Base-by-base conservation (phyloP, 768 basidiomycete genomes). In the Rhodocollybia butyracea region DNA sequence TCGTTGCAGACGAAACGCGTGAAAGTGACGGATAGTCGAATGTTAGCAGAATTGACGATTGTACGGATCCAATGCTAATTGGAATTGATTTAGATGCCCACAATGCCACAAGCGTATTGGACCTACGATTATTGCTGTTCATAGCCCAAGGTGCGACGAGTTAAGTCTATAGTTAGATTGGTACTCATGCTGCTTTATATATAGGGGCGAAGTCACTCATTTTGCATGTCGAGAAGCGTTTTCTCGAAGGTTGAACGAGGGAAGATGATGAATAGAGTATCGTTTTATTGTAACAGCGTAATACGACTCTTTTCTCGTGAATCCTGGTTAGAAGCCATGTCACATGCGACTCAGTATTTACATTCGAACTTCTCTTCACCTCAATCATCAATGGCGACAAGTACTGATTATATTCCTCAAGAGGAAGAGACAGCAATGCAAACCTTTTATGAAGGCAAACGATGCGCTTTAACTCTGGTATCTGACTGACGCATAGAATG, bases 41-140 rank as follows among this genome's bases (percentile, higher is more conserved):
- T 98, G 95, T 97, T 62, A 59, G 91, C 80, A 7, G 21, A 12
- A 38, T 15, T 32, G 39, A 40, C 39, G n/a, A n/a, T n/a, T n/a
- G n/a, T n/a, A n/a, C n/a, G n/a, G n/a, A n/a, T n/a, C n/a, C n/a
- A n/a, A n/a, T n/a, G n/a, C n/a, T n/a, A n/a, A n/a, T n/a, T n/a
- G n/a, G n/a, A n/a, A n/a, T n/a, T n/a, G n/a, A 47, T 57, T 15
- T 60, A 96, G 94, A 70, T 98, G 95, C 62, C 95, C 95, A 1
- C 91, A 95, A 67, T 98, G 96, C 64, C 91, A 94, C 66, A 98
- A 98, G 63, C 84, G 95, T 15, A 73, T 98, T 22, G 95, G 95
- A 5, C 88, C 86, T 60, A 94, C 91, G 58, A 94, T 95, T 31
- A 95, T 98, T 61, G 93, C 94, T 0, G 91, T 96, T 2, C 95